These are phyloP conservation scores for Mantamonas sphyraenae DNA, from an alignment of 78 protist genomes.

Conservation along the genomic window DNA sequence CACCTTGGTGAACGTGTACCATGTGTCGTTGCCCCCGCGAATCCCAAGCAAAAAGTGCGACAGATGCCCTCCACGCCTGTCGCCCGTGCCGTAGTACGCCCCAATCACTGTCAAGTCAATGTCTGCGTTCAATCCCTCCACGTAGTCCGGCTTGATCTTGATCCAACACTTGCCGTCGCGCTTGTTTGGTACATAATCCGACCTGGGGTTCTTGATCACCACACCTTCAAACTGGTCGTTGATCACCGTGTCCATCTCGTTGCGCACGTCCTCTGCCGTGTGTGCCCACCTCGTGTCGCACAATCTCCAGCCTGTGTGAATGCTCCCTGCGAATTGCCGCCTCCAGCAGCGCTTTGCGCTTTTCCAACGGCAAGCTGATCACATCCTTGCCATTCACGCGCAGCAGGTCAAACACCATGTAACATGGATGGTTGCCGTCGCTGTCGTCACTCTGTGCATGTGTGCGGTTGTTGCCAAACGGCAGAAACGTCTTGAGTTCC, in stretches of 20 bases:
- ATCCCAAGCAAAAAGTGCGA: neutral
- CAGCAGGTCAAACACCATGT: slow-evolving; percentile 1
- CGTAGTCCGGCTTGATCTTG: slow-evolving; percentile 7
- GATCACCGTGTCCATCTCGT: neutral
- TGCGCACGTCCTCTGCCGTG: neutral
- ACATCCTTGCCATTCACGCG: neutral
- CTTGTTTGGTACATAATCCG: neutral
- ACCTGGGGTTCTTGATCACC: neutral
- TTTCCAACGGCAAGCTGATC: neutral
- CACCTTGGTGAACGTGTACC: neutral
- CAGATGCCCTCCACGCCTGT: neutral
- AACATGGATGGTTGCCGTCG: neutral
- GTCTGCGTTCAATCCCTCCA: neutral
- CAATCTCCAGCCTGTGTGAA: neutral
- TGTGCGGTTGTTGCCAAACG: neutral
- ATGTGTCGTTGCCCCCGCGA: neutral
- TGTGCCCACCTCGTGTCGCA: neutral
- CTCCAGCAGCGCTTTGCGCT: neutral
- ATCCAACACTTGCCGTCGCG: neutral
- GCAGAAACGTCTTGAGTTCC: neutral
- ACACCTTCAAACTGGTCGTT: neutral
- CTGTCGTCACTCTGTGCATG: neutral
- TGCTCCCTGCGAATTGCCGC: neutral
- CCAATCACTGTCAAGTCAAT: neutral
- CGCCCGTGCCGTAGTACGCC: neutral